phyloP scores from a whole-genome alignment of 371 early-diverging fungal species.

The Zancudomyces culisetae region DNA sequence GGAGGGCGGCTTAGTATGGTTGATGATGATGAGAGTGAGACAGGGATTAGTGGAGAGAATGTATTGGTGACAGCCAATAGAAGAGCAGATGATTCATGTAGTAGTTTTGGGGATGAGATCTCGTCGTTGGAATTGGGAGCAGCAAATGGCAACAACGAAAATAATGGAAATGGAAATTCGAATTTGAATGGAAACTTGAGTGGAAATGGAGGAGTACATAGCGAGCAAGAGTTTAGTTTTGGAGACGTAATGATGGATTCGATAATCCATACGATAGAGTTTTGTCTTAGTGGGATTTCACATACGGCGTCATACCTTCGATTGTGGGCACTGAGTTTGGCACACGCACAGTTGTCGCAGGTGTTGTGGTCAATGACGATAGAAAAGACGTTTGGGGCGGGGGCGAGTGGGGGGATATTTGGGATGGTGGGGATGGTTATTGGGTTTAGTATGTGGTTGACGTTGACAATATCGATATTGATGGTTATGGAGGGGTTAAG shows the following conservation, averaged over 20 bases:
- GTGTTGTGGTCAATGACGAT: slow-evolving; percentile 94
- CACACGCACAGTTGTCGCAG: slow-evolving; percentile 97
- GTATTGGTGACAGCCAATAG: background rate
- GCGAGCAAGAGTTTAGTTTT: slow-evolving; percentile 62
- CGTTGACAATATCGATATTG: slow-evolving; percentile 68
- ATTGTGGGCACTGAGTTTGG: slow-evolving; percentile 98
- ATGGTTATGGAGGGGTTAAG: slow-evolving; percentile 96
- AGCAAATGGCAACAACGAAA: slow-evolving; percentile 19
- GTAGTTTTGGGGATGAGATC: too few relatives aligned
- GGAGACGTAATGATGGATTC: slow-evolving; percentile 89
- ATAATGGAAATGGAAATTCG: slow-evolving; percentile 16
- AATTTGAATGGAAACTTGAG: slow-evolving; percentile 2
- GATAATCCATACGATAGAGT: slow-evolving; percentile 98
- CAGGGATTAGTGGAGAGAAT: background rate
- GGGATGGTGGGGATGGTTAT: slow-evolving; percentile 34
- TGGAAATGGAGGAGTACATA: slow-evolving; percentile 20
- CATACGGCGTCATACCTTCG: slow-evolving; percentile 99
- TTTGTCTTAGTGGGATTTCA: slow-evolving; percentile 92
- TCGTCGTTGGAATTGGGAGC: slow-evolving; percentile 4
- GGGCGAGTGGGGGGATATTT: slow-evolving; percentile 3
- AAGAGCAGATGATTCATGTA: too few relatives aligned
- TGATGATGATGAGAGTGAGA: background rate
- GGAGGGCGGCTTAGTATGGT: too few relatives aligned
- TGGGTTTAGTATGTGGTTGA: slow-evolving; percentile 62
- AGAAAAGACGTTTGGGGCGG: slow-evolving; percentile 23